phyloP scores from a whole-genome alignment of 2,329 filamentous ascomycete species.

The Dichotomopilus funicola region DNA sequence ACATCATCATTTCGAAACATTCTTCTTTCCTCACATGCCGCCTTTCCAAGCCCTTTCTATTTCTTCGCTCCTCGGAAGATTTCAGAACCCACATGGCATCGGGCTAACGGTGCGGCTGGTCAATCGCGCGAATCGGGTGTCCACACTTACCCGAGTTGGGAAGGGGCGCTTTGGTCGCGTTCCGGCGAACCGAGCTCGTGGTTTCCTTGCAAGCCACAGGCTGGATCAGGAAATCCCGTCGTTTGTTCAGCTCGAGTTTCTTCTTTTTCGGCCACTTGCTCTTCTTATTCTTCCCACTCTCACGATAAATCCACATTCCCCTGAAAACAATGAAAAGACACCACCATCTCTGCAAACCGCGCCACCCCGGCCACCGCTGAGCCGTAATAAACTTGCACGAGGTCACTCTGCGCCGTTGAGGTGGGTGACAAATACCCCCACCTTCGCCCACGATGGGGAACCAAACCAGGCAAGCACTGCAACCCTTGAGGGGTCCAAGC shows the following conservation, averaged over 20 bases:
- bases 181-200: too few species aligned
- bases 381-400: neutral
- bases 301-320: too few species aligned
- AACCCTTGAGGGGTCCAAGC: constrained; percentile 4
- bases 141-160: constrained; percentile 5
- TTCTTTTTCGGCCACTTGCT: too few species aligned
- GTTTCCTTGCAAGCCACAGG: too few species aligned
- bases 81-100: neutral
- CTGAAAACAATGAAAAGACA: too few species aligned
- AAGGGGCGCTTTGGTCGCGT: neutral
- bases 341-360: too few species aligned
- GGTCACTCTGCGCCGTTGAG: neutral
- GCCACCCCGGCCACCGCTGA: neutral
- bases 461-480: neutral
- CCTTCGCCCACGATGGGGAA: neutral
- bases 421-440: constrained; percentile 1
- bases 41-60: too few species aligned
- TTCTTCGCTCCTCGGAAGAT: neutral
- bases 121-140: constrained; percentile 6
- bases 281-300: too few species aligned
- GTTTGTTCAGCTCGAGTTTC: too few species aligned
- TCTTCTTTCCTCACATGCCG: too few species aligned
- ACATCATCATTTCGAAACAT: too few species aligned
- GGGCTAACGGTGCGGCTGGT: neutral
- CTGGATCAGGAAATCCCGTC: too few species aligned